Base-by-base conservation (phyloP, 2,329 filamentous ascomycete species). In the Pestalotiopsis fici region DNA sequence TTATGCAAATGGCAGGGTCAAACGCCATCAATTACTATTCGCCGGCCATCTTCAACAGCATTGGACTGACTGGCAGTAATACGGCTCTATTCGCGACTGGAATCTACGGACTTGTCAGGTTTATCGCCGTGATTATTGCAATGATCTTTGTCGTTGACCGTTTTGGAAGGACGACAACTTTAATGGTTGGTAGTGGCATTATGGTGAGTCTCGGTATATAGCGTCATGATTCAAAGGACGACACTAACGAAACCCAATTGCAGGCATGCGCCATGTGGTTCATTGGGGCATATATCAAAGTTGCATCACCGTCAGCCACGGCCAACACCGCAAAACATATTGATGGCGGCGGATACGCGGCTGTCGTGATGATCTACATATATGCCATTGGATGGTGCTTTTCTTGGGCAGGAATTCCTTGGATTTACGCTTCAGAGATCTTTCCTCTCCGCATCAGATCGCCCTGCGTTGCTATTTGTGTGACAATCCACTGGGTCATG, bases 11-110 rank as follows among this genome's bases (percentile, higher is more conserved):
- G 59, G 59, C 70, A 56, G 12, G 59, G 61, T 57, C 55, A 35
- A 94, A 94, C 72, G 91, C 91, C 23, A 90, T 93, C 81, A 94
- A 93, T 82, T 94, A 93, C 80, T 93, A 91, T 78, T 85, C 83
- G 1, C 91, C 91, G 0, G 91, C 87, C 0, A 87, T 93, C 11
- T 93, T 94, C 83, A 85, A 81, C 69, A 81, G 79, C 57, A 79
- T 86, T 62, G 83, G 83, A 4, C 79, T 85, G 63, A 79, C 77
- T 1, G 83, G 83, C 13, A 83, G 80, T 60, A 82, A 80, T 72
- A 81, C 79, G 0, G 75, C 79, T 47, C 81, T 86, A 69, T 76
- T 86, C 35, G 92, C 91, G 0, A 94, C 92, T 0, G 92, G 92
- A 27, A 88, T 94, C 69, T 94, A 93, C 72, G 92, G 92, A 61